Evolutionary conservation across 768 basidiomycete genomes (phyloP).

Genomic region (Leccinum broughii): DNA sequence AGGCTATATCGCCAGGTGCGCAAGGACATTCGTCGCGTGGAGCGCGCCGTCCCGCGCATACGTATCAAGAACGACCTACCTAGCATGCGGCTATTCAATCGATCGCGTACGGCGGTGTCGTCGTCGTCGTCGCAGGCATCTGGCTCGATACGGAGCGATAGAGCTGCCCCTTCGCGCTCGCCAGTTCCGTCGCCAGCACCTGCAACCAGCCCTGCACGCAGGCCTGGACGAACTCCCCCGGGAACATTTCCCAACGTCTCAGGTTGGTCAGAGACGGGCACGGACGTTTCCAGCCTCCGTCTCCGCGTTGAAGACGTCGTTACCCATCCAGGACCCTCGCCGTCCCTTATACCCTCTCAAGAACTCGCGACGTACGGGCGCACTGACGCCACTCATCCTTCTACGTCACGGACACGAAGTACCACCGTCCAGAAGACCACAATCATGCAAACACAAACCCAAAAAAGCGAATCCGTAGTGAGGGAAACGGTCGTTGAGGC

Average conservation of each 20-base stretch:
- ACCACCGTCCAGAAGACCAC: conserved; percentile 12
- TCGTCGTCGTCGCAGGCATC: conserved; percentile 16
- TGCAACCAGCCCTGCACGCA: conserved; percentile 20
- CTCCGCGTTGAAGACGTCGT: conserved; percentile 12
- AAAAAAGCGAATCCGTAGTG: conserved; percentile 8
- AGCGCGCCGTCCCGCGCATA: conserved; percentile 32
- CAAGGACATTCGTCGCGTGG: conserved; percentile 34
- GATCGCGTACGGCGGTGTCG: conserved; percentile 21
- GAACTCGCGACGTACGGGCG: conserved; percentile 15
- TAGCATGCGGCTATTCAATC: conserved; percentile 28
- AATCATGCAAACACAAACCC: conserved; percentile 8
- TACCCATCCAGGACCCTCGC: conserved; percentile 23
- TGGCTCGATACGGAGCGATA: conserved; percentile 32
- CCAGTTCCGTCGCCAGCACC: conserved; percentile 19
- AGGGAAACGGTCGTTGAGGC: not conserved
- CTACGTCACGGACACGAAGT: conserved; percentile 7
- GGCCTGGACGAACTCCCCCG: conserved; percentile 28
- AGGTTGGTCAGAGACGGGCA: conserved; percentile 34
- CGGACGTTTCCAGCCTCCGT: conserved; percentile 25
- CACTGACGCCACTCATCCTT: conserved; percentile 13
- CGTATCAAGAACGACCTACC: conserved; percentile 35
- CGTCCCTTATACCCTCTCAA: conserved; percentile 28
- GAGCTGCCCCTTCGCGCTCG: conserved; percentile 31
- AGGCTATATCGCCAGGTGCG: conserved; percentile 39
- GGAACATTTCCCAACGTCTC: conserved; percentile 29